Base-by-base conservation (phyloP, 805 yeast genomes). In the Millerozyma miso region DNA sequence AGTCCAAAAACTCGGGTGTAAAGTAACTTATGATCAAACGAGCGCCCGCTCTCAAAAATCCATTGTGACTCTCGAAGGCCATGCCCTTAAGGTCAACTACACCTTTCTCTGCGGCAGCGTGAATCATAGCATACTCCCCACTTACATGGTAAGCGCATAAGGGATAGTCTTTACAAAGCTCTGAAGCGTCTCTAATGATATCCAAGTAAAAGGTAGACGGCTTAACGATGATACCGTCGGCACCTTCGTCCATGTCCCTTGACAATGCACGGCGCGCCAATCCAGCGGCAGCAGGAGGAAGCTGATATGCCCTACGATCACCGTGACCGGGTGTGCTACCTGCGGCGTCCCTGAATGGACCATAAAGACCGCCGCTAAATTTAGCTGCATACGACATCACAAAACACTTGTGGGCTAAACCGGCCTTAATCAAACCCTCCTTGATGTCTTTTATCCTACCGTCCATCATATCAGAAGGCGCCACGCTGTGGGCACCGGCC, bases 301-400 rank as follows among this genome's bases (percentile, higher is more conserved):
- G 74, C 69, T 93, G 99, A 65, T 93, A 93, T 50, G 88, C 79
- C 61, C 83, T 86, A 61, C 99, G 80, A 64, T 93, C 97, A 42
- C 99, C 99, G 46, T 79, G 74, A 16, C 87, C 76, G 7, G 99
- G 98, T 3, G 83, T 74, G 40, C 95, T 85, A 31, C 95, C 93
- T 3, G 98, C 99, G 36, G 97, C 97, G 55, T 93, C 99, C 62
- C 99, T 77, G 74, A 93, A 93, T 3, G 99, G 99, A 1, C 99
- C 99, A 61, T 93, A 93, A 38, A 93, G 71, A 49, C 81, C 79
- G 31, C 98, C 97, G 46, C 87, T 74, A 60, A 93, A 93, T 62
- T 93, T 93, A 45, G 98, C 98, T 31, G 96, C 79, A 67, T 93
- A 93, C 4, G 96, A 85, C 87, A 93, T 83, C 31, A 93, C 80